Base-by-base conservation (phyloP, 2,329 filamentous ascomycete genomes). In the Botrytis sinoallii region DNA sequence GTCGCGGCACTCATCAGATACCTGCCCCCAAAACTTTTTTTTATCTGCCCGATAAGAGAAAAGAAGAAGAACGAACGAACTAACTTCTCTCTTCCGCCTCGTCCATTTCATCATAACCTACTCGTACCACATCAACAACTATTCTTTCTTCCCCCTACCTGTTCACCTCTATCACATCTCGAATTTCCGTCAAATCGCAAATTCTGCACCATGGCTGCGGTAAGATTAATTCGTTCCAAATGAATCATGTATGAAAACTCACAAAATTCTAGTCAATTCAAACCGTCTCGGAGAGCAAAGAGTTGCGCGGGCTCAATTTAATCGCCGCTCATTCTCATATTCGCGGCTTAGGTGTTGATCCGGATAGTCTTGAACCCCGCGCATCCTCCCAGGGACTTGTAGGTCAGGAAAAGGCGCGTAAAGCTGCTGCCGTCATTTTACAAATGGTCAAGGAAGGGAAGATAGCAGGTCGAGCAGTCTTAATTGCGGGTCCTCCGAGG, bases 401-500 rank as follows among this genome's bases (percentile, higher is more conserved):
- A 14, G 96, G 96, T 64, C 96, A 99, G 84, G 92, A 97, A 81
- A 97, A 97, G 86, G 96, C 96, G 73, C 91, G 96, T 75, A 98
- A 98, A 84, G 96, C 96, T 16, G 96, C 96, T 4, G 96, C 95
- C 1, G 92, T 99, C 67, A 97, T 99, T 79, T 85, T 99, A 75
- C 94, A 97, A 86, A 99, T 99, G 96, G 97, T 97, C 80, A 98
- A 97, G 85, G 94, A 98, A 81, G 95, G 95, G 81, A 98, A 98
- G 87, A 98, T 99, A 85, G 96, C 96, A 74, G 96, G 96, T 71
- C 91, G 95, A 80, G 96, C 96, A 48, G 93, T 98, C 46, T 86
- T 99, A 79, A 97, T 99, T 80, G 95, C 96, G 67, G 96, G 96
- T 0, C 96, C 96, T 75, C 96, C 96, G 6, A 95, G 90, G 90